These are phyloP conservation scores for Chenopodium formosanum DNA, from an alignment of 148 eudicot species.

Conservation along the genomic window DNA sequence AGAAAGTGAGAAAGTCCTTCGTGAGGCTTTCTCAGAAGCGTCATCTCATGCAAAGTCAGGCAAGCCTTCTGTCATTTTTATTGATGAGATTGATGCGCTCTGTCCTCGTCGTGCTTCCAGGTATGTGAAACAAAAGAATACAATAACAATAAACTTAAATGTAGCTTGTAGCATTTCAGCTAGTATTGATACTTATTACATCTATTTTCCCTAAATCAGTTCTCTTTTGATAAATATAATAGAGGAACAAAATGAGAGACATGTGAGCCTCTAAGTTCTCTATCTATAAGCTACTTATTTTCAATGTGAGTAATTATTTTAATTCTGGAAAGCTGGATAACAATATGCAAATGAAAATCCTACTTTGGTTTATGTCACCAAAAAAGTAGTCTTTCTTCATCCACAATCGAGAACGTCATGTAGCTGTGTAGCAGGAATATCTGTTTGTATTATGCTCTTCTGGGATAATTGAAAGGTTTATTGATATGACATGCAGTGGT, in stretches of 20 bases:
- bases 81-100: constrained; percentile 93
- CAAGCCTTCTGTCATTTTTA: constrained; percentile 82
- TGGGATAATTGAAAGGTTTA: not conserved
- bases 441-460: not conserved
- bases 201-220: not conserved
- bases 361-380: not conserved
- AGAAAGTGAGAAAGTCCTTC: constrained; percentile 84
- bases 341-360: not conserved
- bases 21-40: constrained; percentile 91
- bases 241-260: not conserved
- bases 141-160: not conserved
- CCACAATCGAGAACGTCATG: not conserved
- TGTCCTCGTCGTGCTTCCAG: constrained; percentile 89
- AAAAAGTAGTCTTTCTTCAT: not conserved
- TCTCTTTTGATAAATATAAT: not conserved
- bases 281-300: not conserved
- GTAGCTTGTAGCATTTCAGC: not conserved
- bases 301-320: not conserved
- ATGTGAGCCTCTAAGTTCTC: not conserved
- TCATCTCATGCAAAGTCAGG: constrained; percentile 61
- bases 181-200: not conserved
- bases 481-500: not conserved
- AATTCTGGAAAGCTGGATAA: not conserved
- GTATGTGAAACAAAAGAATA: constrained; percentile 32
- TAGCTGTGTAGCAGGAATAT: not conserved